These are phyloP conservation scores for Taxawa tesnikishii DNA, from an alignment of 2,329 filamentous ascomycete genomes.

Conservation along the genomic window DNA sequence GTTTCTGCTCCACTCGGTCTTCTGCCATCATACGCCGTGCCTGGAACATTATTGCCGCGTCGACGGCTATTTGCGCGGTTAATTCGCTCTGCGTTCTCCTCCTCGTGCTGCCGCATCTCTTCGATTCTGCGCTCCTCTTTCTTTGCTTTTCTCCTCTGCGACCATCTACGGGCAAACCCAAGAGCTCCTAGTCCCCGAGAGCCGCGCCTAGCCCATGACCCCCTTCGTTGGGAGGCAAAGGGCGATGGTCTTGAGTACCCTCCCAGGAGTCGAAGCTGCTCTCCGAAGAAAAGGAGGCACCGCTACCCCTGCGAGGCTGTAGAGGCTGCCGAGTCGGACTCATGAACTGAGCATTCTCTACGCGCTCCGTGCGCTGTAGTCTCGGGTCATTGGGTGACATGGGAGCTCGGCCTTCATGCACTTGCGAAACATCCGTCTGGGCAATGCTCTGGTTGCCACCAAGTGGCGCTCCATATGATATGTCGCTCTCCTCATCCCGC, in stretches of 20 bases:
- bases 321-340: constrained; percentile 3
- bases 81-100: constrained; percentile 25
- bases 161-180: constrained; percentile 30
- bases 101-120: constrained; percentile 34
- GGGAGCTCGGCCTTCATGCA: constrained; percentile 26
- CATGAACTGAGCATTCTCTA: not conserved
- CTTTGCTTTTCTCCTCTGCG: constrained; percentile 40
- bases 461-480: constrained; percentile 30
- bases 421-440: constrained; percentile 33
- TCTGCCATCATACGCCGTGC: constrained; percentile 8
- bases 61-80: constrained; percentile 14
- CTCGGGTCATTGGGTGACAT: constrained; percentile 7
- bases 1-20: constrained; percentile 17
- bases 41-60: constrained; percentile 15
- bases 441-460: constrained; percentile 32
- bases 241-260: constrained; percentile 4
- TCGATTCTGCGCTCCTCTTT: constrained; percentile 50
- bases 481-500: constrained; percentile 39
- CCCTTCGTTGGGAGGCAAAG: constrained; percentile 9
- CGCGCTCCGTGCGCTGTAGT: constrained; percentile 2
- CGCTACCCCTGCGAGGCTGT: constrained; percentile 6
- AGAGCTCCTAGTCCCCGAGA: constrained; percentile 33
- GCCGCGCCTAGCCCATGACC: constrained; percentile 30
- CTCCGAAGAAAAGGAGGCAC: constrained; percentile 8
- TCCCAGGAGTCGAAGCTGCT: constrained; percentile 7